These are phyloP conservation scores for Aspergillus conjunctus DNA, from an alignment of 495 filamentous ascomycete species.

Conservation along the genomic window DNA sequence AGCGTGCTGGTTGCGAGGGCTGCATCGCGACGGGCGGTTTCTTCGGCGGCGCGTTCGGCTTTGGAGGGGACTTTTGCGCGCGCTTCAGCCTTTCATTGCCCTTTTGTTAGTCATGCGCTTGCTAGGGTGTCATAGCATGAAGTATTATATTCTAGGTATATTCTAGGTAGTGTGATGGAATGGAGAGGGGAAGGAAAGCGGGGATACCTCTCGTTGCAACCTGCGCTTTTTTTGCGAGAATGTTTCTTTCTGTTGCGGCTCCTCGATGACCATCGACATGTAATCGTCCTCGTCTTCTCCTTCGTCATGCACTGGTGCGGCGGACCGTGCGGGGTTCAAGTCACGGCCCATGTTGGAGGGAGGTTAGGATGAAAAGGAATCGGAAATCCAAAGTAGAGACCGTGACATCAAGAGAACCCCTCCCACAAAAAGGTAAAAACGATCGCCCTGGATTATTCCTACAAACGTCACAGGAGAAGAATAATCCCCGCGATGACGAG, in stretches of 20 bases:
- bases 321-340: not conserved
- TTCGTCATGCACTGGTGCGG: not conserved
- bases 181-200: not conserved
- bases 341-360: not conserved
- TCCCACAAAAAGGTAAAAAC: not conserved
- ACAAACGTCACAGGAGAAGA: not conserved
- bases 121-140: not conserved
- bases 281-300: slow-evolving; percentile 62
- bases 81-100: slow-evolving; percentile 42
- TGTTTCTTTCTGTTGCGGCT: slow-evolving; percentile 56
- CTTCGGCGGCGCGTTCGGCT: slow-evolving; percentile 73
- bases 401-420: no score
- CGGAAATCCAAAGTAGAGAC: not conserved
- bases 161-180: not conserved
- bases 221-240: slow-evolving; percentile 58
- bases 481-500: not conserved
- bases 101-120: no score
- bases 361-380: not conserved
- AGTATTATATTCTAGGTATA: slow-evolving; percentile 10
- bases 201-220: slow-evolving; percentile 54
- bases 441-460: not conserved
- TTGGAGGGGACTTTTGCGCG: slow-evolving; percentile 65
- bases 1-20: slow-evolving; percentile 73
- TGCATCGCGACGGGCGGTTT: slow-evolving; percentile 68
- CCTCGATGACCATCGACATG: slow-evolving; percentile 64